phyloP scores from a whole-genome alignment of 441 rosid species.

The Syzygium syzygioides region DNA sequence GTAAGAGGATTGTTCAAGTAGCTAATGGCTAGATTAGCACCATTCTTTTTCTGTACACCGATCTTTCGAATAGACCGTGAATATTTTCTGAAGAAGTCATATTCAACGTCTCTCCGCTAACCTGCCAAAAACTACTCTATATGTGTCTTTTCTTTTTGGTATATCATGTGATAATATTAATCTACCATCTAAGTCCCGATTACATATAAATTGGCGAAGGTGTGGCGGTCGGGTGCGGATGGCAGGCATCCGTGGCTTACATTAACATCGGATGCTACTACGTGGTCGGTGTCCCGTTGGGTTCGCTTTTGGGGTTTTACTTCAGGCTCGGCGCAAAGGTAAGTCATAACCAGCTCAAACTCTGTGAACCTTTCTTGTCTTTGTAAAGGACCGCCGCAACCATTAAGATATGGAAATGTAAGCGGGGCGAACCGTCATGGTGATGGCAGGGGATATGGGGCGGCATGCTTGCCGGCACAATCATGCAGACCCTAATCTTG shows the following conservation, averaged over 20 bases:
- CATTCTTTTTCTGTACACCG: not conserved
- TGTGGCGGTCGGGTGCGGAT: slow-evolving; percentile 67
- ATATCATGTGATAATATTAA: not conserved
- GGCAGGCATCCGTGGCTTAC: slow-evolving; percentile 59
- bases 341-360: not conserved
- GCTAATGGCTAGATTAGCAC: not conserved
- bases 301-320: slow-evolving; percentile 46
- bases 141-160: not conserved
- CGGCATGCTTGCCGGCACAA: slow-evolving; percentile 51
- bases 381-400: not conserved
- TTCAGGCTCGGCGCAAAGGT: slow-evolving; percentile 54
- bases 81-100: not conserved
- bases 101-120: not conserved
- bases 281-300: slow-evolving; percentile 47
- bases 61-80: not conserved
- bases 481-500: slow-evolving; percentile 44
- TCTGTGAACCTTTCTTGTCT: not conserved
- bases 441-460: slow-evolving; percentile 47
- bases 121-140: not conserved
- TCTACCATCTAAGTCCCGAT: not conserved
- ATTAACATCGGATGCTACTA: slow-evolving; percentile 55
- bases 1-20: slow-evolving; percentile 10
- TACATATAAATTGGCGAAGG: slow-evolving; percentile 17
- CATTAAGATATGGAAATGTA: not conserved
- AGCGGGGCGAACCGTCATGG: not conserved